A percentile compares a stretch with the other conserved stretches of the same genome.
Evolutionary conservation across 768 basidiomycete genomes (phyloP).

Genomic region (Boletellus sp.): DNA sequence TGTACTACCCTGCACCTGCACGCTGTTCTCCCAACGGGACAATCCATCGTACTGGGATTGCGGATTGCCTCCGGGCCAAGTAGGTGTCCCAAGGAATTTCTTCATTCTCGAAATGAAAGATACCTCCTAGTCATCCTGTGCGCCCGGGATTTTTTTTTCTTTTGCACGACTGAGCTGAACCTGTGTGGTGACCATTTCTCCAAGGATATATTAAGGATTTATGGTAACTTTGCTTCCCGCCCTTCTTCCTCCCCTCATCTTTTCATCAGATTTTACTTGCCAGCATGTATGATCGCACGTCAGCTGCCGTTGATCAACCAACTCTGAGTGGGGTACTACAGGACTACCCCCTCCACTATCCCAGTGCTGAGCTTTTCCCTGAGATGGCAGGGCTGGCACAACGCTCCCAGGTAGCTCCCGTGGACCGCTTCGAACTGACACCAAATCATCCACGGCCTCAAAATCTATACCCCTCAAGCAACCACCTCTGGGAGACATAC

Average conservation of each 20-base stretch:
- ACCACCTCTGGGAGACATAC: background rate
- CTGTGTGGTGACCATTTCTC: too few relatives aligned
- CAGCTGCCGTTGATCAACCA: background rate
- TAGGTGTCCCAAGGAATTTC: too few relatives aligned
- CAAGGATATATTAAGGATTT: background rate
- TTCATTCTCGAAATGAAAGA: too few relatives aligned
- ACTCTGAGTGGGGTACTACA: background rate
- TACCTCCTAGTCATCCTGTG: too few relatives aligned
- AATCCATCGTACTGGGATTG: too few relatives aligned
- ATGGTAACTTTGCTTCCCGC: background rate
- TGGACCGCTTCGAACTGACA: background rate
- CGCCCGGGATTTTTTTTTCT: too few relatives aligned
- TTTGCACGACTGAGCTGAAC: too few relatives aligned
- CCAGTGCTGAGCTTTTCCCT: background rate
- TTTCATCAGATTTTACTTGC: background rate
- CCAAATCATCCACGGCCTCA: slow-evolving; percentile 1
- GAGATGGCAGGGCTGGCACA: background rate
- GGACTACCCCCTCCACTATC: background rate
- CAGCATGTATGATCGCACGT: background rate
- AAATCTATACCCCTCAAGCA: background rate
- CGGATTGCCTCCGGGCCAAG: too few relatives aligned
- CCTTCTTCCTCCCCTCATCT: background rate
- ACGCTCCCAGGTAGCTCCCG: background rate
- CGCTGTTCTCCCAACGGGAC: too few relatives aligned
- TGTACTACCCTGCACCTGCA: too few relatives aligned